phyloP scores from a whole-genome alignment of 805 yeast genomes.

The Monosporozyma servazzii region DNA sequence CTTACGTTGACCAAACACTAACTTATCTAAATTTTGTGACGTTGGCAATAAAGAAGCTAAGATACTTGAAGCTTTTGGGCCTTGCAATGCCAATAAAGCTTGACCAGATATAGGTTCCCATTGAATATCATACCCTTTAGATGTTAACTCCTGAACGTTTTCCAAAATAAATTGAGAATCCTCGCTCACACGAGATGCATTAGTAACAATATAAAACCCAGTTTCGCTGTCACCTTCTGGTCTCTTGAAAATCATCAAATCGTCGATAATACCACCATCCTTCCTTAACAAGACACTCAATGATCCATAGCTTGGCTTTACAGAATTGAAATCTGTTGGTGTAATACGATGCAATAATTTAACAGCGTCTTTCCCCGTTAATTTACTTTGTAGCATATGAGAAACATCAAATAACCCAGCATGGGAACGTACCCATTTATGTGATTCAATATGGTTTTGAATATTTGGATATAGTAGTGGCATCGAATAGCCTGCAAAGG shows the following conservation, averaged over 20 bases:
- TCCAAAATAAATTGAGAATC: conserved; percentile 56
- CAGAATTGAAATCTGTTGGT: conserved; percentile 69
- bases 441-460: conserved; percentile 88
- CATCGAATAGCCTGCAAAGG: conserved; percentile 94
- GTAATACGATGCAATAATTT: conserved; percentile 68
- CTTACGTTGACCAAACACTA: conserved; percentile 63
- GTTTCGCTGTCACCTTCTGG: conserved; percentile 37
- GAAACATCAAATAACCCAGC: conserved; percentile 95
- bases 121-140: conserved; percentile 12
- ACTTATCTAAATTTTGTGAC: conserved; percentile 34
- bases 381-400: conserved; percentile 89
- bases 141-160: conserved; percentile 35
- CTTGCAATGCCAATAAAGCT: conserved; percentile 83
- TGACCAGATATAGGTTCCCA: conserved; percentile 48
- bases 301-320: conserved; percentile 54
- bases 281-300: conserved; percentile 65
- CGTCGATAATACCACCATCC: conserved; percentile 87
- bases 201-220: conserved; percentile 77
- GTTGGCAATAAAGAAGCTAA: conserved; percentile 54
- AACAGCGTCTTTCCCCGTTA: conserved; percentile 60
- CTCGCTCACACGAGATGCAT: conserved; percentile 87
- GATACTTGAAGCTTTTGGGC: conserved; percentile 70
- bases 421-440: conserved; percentile 81
- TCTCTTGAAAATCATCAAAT: conserved; percentile 81
- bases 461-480: conserved; percentile 71